These are phyloP conservation scores for Protomyces inouyei DNA, from an alignment of 1,139 yeast genomes.

Conservation along the genomic window DNA sequence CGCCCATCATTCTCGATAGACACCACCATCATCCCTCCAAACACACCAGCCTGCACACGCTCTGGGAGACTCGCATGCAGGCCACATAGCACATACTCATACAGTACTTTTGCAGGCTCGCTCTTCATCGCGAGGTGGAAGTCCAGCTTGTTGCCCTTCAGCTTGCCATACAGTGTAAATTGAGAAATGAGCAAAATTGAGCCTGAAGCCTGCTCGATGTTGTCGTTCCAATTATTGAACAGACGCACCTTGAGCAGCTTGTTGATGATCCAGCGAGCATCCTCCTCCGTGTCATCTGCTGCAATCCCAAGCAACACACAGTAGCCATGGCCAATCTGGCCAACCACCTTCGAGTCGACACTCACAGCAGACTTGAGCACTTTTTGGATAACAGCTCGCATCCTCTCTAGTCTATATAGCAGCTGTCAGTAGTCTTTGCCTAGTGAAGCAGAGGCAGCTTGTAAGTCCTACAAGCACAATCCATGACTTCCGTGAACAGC, in stretches of 20 bases:
- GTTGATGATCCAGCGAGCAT: constrained; percentile 21
- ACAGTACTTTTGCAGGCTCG: constrained; percentile 60
- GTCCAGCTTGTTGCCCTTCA: constrained; percentile 33
- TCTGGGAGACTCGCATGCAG: constrained; percentile 43
- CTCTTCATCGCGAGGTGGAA: constrained; percentile 33
- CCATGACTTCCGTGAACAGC: background rate
- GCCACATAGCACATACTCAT: constrained; percentile 53
- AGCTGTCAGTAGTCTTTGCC: background rate
- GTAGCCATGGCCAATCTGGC: background rate
- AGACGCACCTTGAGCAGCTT: constrained; percentile 18
- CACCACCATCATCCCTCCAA: constrained; percentile 98
- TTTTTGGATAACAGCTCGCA: constrained; percentile 20
- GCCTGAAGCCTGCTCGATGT: constrained; percentile 14
- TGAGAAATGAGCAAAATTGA: constrained; percentile 57
- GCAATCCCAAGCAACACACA: constrained; percentile 17
- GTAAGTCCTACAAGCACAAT: no score
- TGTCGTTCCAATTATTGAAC: constrained; percentile 16
- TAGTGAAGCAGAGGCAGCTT: background rate
- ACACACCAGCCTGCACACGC: constrained; percentile 71
- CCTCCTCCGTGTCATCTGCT: constrained; percentile 3
- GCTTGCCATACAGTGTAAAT: constrained; percentile 69
- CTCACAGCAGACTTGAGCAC: constrained; percentile 12
- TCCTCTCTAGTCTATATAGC: background rate
- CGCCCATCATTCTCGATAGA: constrained; percentile 75
- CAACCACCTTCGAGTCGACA: constrained; percentile 6